Conservation (phyloP, 192 early-diverging fungal genomes). For the Gamsiella multidivaricata region DNA sequence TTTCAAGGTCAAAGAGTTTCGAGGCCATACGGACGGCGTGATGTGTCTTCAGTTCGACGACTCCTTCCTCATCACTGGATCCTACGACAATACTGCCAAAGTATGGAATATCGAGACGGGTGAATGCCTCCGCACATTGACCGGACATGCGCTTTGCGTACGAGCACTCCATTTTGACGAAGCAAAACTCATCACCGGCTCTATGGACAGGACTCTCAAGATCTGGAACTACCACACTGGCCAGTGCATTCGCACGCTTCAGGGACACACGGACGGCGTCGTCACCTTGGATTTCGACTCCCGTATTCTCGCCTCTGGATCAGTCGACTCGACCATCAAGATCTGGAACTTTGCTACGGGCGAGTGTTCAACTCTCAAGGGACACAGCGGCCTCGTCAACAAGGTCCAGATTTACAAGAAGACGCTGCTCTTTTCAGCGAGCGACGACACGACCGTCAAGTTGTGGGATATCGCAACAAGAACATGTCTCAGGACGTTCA, state of each 20-base stretch:
- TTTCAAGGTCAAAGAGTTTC: conserved; percentile 69
- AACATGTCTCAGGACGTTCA: conserved; percentile 70
- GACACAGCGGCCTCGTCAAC: conserved; percentile 94
- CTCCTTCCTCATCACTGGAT: conserved; percentile 83
- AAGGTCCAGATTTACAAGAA: conserved; percentile 81
- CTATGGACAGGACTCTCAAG: conserved; percentile 89
- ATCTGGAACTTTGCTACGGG: conserved; percentile 84
- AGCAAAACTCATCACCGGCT: conserved; percentile 92
- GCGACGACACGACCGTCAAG: conserved; percentile 88
- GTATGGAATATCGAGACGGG: conserved; percentile 93
- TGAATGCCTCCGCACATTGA: conserved; percentile 77
- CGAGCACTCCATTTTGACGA: conserved; percentile 95
- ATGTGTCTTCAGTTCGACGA: conserved; percentile 92
- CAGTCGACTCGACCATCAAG: conserved; percentile 83
- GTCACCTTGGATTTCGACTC: conserved; percentile 83
- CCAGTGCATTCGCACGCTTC: conserved; percentile 84
- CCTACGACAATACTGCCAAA: conserved; percentile 87
- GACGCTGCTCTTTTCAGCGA: conserved; percentile 80
- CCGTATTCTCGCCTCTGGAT: conserved; percentile 86
- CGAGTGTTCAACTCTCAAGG: conserved; percentile 75
- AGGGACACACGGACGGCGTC: conserved; percentile 82
- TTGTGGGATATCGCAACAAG: conserved; percentile 87
- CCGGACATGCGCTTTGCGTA: conserved; percentile 87
- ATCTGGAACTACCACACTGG: conserved; percentile 95
- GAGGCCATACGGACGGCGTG: conserved; percentile 89